Conservation (phyloP, 2,329 filamentous ascomycete species). For the Aureobasidium uvarum region DNA sequence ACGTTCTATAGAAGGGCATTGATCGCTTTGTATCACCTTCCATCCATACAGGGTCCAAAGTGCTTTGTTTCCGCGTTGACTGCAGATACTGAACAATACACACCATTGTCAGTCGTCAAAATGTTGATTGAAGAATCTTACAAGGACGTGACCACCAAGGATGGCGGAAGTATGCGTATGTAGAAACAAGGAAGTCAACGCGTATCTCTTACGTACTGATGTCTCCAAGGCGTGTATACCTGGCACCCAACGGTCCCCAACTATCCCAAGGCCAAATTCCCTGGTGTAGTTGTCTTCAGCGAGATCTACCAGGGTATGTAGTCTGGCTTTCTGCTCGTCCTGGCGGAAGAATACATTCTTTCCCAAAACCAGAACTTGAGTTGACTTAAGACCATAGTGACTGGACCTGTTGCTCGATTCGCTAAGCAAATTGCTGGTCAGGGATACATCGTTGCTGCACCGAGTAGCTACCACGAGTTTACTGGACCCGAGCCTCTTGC, state of each 20-base stretch:
- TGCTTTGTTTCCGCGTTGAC: not conserved
- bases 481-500: constrained; percentile 76
- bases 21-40: not conserved
- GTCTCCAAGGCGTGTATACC: constrained; percentile 71
- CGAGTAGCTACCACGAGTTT: constrained; percentile 92
- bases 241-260: constrained; percentile 83
- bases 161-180: constrained; percentile 60
- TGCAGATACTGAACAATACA: not conserved
- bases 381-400: constrained; percentile 56
- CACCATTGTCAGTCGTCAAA: constrained; percentile 29
- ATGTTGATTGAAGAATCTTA: constrained; percentile 62
- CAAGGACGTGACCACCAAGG: constrained; percentile 59
- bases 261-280: constrained; percentile 86
- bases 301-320: constrained; percentile 88
- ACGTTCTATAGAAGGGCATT: not conserved
- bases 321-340: not conserved
- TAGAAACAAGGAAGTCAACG: not conserved
- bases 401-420: constrained; percentile 84
- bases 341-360: not conserved
- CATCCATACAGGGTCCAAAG: constrained; percentile 1
- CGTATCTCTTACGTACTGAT: constrained; percentile 1
- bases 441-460: constrained; percentile 89
- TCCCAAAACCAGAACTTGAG: no score
- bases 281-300: constrained; percentile 82
- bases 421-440: constrained; percentile 88